Percentiles rank a stretch among this genome's conserved stretches.
Conservation (phyloP, 805 yeast species). For the Metschnikowia dekortorum region DNA sequence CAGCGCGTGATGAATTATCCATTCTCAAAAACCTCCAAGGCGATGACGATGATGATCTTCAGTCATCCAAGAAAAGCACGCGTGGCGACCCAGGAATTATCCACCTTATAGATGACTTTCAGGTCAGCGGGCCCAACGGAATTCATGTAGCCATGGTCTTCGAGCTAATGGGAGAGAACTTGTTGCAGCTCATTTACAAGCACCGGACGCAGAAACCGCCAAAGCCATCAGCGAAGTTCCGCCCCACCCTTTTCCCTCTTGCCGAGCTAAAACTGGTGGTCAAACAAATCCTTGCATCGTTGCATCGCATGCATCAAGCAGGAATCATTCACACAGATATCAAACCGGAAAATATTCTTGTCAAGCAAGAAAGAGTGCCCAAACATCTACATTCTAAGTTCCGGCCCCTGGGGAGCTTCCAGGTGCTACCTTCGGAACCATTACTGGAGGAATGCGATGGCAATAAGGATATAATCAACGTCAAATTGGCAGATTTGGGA, state of each 20-base stretch:
- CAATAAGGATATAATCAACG: conserved; percentile 12
- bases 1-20: conserved; percentile 90
- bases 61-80: not conserved
- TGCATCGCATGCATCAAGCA: conserved; percentile 69
- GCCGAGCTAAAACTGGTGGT: conserved; percentile 76
- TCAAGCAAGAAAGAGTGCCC: conserved; percentile 4
- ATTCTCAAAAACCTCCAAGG: conserved; percentile 73
- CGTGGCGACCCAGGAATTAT: conserved; percentile 52
- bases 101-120: conserved; percentile 75
- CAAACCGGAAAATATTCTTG: conserved; percentile 60
- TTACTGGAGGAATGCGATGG: conserved; percentile 2
- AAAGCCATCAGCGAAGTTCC: not conserved
- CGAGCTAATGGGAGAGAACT: conserved; percentile 92
- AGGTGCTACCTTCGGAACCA: conserved; percentile 17
- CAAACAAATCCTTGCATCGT: conserved; percentile 67
- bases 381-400: not conserved
- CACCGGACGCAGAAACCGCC: conserved; percentile 49
- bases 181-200: conserved; percentile 75
- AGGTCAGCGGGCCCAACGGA: conserved; percentile 88
- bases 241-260: conserved; percentile 45
- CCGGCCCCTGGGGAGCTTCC: conserved; percentile 2
- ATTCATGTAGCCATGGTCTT: conserved; percentile 94
- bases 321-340: conserved; percentile 74
- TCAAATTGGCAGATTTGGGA: conserved; percentile 91
- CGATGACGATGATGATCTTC: conserved; percentile 5